Conservation (phyloP, 768 basidiomycete species). For the Myochromella boudieri region DNA sequence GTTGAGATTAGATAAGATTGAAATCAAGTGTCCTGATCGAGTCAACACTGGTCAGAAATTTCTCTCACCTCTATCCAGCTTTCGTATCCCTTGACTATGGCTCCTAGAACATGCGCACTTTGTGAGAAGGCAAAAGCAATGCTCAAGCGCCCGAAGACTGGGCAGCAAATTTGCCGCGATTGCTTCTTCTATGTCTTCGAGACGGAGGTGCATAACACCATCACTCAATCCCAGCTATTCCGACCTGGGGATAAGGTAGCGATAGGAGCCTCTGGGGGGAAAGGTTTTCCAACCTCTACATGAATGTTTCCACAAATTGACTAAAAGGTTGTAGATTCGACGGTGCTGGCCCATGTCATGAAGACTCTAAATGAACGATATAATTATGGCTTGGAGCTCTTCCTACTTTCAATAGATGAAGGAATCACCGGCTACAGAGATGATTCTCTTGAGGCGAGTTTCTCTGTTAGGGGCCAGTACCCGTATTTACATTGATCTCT, state of each 20-base stretch:
- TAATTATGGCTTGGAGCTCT: conserved; percentile 86
- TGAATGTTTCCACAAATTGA: not conserved
- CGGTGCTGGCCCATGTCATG: conserved; percentile 97
- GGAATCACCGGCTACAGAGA: conserved; percentile 98
- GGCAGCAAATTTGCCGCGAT: conserved; percentile 93
- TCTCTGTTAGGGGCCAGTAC: not conserved
- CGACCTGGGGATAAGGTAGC: conserved; percentile 89
- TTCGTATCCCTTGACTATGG: conserved; percentile 46
- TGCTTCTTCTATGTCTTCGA: conserved; percentile 98
- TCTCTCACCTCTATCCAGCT: too few species aligned
- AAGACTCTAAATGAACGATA: conserved; percentile 93
- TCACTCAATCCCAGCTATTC: conserved; percentile 80
- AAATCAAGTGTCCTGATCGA: too few species aligned
- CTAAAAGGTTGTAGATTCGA: conserved; percentile 68
- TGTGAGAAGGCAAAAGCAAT: conserved; percentile 80
- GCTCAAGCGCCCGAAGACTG: conserved; percentile 93
- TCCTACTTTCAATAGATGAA: conserved; percentile 95
- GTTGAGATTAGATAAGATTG: too few species aligned
- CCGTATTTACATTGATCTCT: conserved; percentile 1
- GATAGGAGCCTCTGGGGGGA: conserved; percentile 97
- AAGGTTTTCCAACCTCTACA: conserved; percentile 56
- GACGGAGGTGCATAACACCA: conserved; percentile 97
- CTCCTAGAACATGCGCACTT: conserved; percentile 76
- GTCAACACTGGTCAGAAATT: too few species aligned
- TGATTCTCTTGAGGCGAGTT: conserved; percentile 85